Evolutionary conservation across 352 stramenopile genomes (phyloP).

Genomic region (Pythium brachiatum): DNA sequence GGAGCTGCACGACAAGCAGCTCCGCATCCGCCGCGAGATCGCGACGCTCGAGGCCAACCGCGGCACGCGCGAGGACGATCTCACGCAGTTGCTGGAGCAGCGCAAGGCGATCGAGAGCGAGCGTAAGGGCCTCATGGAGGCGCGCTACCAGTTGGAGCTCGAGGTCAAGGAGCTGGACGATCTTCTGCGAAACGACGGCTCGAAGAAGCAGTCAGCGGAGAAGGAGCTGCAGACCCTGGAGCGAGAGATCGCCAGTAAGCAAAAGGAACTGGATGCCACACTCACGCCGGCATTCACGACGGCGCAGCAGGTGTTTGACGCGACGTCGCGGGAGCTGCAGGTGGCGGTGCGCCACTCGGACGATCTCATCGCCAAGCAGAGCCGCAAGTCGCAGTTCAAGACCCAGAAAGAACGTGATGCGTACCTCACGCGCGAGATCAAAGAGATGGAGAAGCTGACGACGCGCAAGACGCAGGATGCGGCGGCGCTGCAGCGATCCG

Average conservation of each 20-base stretch:
- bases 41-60: slow-evolving; percentile 46
- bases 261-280: slow-evolving; percentile 43
- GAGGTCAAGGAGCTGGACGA: slow-evolving; percentile 78
- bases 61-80: slow-evolving; percentile 46
- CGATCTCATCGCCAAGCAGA: slow-evolving; percentile 95
- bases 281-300: slow-evolving; percentile 53
- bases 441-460: slow-evolving; percentile 61
- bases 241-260: slow-evolving; percentile 50
- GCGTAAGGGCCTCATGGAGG: slow-evolving; percentile 74
- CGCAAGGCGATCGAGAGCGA: slow-evolving; percentile 59
- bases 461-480: slow-evolving; percentile 59
- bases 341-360: slow-evolving; percentile 69
- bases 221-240: slow-evolving; percentile 58
- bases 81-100: slow-evolving; percentile 48
- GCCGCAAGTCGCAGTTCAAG: slow-evolving; percentile 93
- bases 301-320: slow-evolving; percentile 75
- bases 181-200: slow-evolving; percentile 40
- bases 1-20: slow-evolving; percentile 70
- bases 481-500: slow-evolving; percentile 34
- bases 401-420: slow-evolving; percentile 92
- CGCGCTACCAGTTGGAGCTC: slow-evolving; percentile 76
- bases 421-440: slow-evolving; percentile 70
- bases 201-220: slow-evolving; percentile 40
- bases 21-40: slow-evolving; percentile 52
- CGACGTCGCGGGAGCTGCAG: slow-evolving; percentile 69